Evolutionary conservation across 306 rosid genomes (phyloP).

Genomic region (Dicorynia guianensis): DNA sequence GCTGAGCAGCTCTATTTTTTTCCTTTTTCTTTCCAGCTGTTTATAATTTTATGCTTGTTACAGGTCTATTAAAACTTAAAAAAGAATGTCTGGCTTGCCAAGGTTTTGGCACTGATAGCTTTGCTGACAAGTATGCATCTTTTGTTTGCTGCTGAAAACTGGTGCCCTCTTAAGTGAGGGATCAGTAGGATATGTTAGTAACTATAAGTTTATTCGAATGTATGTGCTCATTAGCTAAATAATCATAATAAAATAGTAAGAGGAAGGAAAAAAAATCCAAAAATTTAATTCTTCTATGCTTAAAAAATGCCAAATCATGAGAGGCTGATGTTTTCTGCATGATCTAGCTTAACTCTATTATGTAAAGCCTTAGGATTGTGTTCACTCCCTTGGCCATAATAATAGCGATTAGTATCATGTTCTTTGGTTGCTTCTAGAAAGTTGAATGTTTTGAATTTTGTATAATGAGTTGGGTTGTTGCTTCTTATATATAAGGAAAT

Average conservation of each 20-base stretch:
- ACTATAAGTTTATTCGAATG: slow-evolving; percentile 7
- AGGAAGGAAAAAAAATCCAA: not conserved
- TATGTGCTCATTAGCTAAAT: not conserved
- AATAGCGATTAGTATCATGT: not conserved
- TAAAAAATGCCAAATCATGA: not conserved
- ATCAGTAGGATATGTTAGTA: not conserved
- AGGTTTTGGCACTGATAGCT: not conserved
- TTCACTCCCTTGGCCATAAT: not conserved
- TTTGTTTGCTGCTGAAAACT: not conserved
- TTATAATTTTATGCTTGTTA: slow-evolving; percentile 13
- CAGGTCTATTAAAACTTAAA: slow-evolving; percentile 5
- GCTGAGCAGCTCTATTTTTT: slow-evolving; percentile 10
- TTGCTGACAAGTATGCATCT: not conserved
- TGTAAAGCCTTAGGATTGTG: not conserved
- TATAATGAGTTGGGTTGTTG: slow-evolving; percentile 1
- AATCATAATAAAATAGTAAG: not conserved
- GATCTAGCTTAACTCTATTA: not conserved
- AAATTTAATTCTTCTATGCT: no score
- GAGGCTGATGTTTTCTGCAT: not conserved
- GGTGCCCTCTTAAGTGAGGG: not conserved
- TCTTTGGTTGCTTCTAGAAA: not conserved
- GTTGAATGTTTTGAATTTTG: not conserved
- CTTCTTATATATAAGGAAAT: slow-evolving; percentile 9
- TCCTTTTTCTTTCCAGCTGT: slow-evolving; percentile 7
- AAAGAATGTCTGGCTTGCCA: not conserved